These are phyloP conservation scores for Heliocybe sulcata DNA, from an alignment of 1,284 basidiomycete genomes.

Conservation along the genomic window DNA sequence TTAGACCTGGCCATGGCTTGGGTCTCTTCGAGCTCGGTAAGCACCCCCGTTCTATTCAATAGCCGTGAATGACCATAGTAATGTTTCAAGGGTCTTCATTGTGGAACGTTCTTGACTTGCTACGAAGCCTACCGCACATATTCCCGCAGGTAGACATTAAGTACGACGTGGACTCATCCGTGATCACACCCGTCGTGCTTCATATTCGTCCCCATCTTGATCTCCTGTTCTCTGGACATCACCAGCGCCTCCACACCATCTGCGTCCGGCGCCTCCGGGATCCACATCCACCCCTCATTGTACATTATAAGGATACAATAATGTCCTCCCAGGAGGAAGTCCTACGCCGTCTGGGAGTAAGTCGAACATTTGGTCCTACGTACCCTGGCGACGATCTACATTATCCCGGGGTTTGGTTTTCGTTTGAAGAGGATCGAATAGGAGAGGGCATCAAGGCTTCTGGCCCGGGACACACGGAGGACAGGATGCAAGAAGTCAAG, in stretches of 20 bases:
- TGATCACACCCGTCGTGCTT: slow-evolving; percentile 67
- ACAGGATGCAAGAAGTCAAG: slow-evolving; percentile 67
- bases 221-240: slow-evolving; percentile 69
- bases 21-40: slow-evolving; percentile 30
- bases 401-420: slow-evolving; percentile 81
- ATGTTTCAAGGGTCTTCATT: slow-evolving; percentile 59
- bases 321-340: slow-evolving; percentile 53
- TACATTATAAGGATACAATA: slow-evolving; percentile 63
- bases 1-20: slow-evolving; percentile 28
- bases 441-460: slow-evolving; percentile 37
- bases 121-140: slow-evolving; percentile 52
- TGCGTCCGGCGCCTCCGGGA: slow-evolving; percentile 58
- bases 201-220: slow-evolving; percentile 75
- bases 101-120: slow-evolving; percentile 71
- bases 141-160: slow-evolving; percentile 83
- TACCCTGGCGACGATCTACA: slow-evolving; percentile 72
- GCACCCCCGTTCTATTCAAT: not conserved
- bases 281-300: slow-evolving; percentile 52
- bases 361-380: slow-evolving; percentile 77
- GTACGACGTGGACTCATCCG: slow-evolving; percentile 64
- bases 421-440: slow-evolving; percentile 63
- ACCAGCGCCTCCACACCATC: slow-evolving; percentile 74
- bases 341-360: slow-evolving; percentile 61
- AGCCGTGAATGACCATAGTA: not conserved
- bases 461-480: slow-evolving; percentile 35